Evolutionary conservation across 148 eudicot species (phyloP).

Genomic region (Vaccinium darrowii): DNA sequence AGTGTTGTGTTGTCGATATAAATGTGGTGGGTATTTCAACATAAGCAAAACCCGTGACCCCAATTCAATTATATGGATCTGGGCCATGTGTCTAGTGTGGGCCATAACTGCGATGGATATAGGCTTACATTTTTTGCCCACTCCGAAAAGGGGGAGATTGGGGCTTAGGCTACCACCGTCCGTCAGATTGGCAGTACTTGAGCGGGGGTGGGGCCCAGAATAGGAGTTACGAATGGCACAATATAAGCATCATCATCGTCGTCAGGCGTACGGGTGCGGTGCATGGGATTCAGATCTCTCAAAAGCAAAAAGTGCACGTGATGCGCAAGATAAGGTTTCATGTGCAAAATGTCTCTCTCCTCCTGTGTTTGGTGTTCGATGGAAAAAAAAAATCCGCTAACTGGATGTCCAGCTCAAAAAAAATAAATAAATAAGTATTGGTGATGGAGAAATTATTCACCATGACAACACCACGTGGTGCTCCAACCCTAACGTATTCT

Average conservation of each 20-base stretch:
- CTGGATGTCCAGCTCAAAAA: too few relatives aligned
- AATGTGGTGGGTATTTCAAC: background rate
- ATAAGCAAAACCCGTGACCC: conserved; percentile 37
- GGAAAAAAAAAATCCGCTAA: too few relatives aligned
- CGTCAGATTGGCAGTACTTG: background rate
- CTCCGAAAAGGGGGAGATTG: conserved; percentile 20
- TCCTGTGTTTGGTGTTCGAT: too few relatives aligned
- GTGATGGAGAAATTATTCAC: too few relatives aligned
- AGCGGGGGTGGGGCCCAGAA: background rate
- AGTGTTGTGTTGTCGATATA: background rate
- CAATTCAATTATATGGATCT: conserved; percentile 29
- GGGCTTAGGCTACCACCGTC: conserved; percentile 2
- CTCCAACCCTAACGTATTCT: too few relatives aligned
- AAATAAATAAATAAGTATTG: too few relatives aligned
- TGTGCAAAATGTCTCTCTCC: too few relatives aligned
- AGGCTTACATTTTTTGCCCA: conserved; percentile 26
- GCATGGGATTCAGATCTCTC: conserved; percentile 1
- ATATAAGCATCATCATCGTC: background rate
- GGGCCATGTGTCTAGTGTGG: conserved; percentile 32
- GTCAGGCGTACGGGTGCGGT: background rate
- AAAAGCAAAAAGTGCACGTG: background rate
- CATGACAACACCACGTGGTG: too few relatives aligned
- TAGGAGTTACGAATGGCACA: background rate
- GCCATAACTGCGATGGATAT: conserved; percentile 16
- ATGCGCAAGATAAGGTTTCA: too few relatives aligned